A percentile compares a stretch with the other conserved stretches of the same genome.
These are phyloP conservation scores for Phytomonas sp. DNA, from an alignment of 208 protist genomes.

Conservation along the genomic window DNA sequence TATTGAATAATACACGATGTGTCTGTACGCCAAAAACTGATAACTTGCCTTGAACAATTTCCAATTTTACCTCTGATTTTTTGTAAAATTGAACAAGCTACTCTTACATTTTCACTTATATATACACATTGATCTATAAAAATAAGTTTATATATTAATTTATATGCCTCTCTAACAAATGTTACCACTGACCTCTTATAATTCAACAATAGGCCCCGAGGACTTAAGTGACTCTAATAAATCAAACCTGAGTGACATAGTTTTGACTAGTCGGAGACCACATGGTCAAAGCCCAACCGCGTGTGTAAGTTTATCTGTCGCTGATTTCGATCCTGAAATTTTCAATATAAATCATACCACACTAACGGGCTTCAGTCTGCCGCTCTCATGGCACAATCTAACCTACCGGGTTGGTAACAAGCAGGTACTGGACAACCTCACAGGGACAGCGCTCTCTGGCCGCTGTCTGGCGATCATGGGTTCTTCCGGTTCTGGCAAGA, in stretches of 20 bases:
- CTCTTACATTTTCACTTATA: not conserved
- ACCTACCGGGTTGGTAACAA: constrained; percentile 36
- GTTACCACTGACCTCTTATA: not conserved
- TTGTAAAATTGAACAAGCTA: not conserved
- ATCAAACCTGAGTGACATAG: not conserved
- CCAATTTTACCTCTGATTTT: not conserved
- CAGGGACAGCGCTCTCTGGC: constrained; percentile 59
- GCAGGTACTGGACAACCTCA: constrained; percentile 57
- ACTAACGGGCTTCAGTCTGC: constrained; percentile 25
- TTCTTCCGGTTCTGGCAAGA: constrained; percentile 79
- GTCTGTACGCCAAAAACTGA: not conserved
- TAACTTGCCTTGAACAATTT: not conserved
- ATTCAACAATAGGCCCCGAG: not conserved
- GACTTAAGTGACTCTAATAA: not conserved
- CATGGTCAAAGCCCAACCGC: not conserved
- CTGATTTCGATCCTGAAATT: constrained; percentile 34
- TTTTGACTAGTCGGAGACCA: not conserved
- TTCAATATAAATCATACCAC: constrained; percentile 17
- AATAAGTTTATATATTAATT: constrained; percentile 1
- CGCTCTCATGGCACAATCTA: constrained; percentile 70
- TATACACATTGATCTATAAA: constrained; percentile 2
- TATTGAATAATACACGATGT: not conserved
- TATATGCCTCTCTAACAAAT: constrained; percentile 1
- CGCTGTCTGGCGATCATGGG: constrained; percentile 80
- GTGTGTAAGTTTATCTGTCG: constrained; percentile 27